Evolutionary conservation across 169 alveolate species (phyloP).

Genomic region (Plasmodium fragile): DNA sequence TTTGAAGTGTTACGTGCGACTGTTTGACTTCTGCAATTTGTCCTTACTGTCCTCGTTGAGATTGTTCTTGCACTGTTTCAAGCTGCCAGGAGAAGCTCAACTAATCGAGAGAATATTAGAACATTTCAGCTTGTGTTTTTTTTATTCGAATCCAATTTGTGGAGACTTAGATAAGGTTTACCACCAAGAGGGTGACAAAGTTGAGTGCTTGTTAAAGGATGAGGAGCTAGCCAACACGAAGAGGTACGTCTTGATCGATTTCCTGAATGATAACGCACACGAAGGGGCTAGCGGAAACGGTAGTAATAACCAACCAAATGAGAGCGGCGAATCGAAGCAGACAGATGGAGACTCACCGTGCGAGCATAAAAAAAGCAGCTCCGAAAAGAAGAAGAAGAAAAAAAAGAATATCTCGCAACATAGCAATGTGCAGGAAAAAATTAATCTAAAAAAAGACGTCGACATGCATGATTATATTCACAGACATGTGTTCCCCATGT

Average conservation of each 20-base stretch:
- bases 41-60: slow-evolving; percentile 91
- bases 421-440: slow-evolving; percentile 24
- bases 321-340: not conserved
- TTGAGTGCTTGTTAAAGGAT: slow-evolving; percentile 33
- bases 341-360: slow-evolving; percentile 18
- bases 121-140: slow-evolving; percentile 67
- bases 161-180: slow-evolving; percentile 57
- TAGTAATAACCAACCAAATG: not conserved
- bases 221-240: slow-evolving; percentile 55
- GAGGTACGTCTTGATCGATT: slow-evolving; percentile 85
- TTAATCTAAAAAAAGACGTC: slow-evolving; percentile 46
- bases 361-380: not conserved
- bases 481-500: slow-evolving; percentile 32
- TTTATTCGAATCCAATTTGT: slow-evolving; percentile 66
- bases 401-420: not conserved
- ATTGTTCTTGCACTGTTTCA: slow-evolving; percentile 87
- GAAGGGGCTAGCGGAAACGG: slow-evolving; percentile 11
- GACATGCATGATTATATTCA: slow-evolving; percentile 57
- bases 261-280: slow-evolving; percentile 82
- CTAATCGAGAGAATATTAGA: slow-evolving; percentile 93
- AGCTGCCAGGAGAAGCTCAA: slow-evolving; percentile 94
- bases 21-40: slow-evolving; percentile 86
- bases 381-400: not conserved
- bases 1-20: slow-evolving; percentile 82
- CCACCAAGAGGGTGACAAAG: slow-evolving; percentile 21